A percentile compares a stretch with the other conserved stretches of the same genome.
Conservation (phyloP, 441 rosid genomes). For the Corymbia citriodora region DNA sequence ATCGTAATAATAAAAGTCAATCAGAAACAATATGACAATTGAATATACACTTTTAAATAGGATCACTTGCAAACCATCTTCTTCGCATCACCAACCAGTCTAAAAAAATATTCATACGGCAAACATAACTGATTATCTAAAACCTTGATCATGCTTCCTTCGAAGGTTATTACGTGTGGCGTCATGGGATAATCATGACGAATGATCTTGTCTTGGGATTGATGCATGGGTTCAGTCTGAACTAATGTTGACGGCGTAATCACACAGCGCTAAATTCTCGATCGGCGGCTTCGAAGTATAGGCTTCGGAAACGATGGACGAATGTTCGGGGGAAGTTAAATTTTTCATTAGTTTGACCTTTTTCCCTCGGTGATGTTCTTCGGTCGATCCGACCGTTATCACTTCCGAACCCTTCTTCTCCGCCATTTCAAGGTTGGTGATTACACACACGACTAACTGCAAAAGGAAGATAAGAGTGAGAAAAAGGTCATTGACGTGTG, state of each 20-base stretch:
- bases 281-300: neutral
- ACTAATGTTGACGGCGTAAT: neutral
- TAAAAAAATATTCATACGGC: too few relatives aligned
- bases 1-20: neutral
- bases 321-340: neutral
- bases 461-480: neutral
- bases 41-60: neutral
- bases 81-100: neutral
- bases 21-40: accelerated
- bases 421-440: neutral
- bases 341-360: neutral
- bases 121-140: neutral
- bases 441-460: neutral
- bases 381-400: neutral
- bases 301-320: neutral
- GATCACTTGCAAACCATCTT: neutral
- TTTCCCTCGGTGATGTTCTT: neutral
- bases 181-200: neutral
- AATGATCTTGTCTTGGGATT: neutral
- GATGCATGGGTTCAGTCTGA: neutral
- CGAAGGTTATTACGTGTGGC: neutral
- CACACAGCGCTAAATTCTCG: neutral
- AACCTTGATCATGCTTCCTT: neutral
- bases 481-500: neutral
- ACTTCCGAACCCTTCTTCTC: neutral